A percentile compares a stretch with the other conserved stretches of the same genome.
phyloP scores from a whole-genome alignment of 805 yeast genomes.

The Komagataella pseudopastoris region DNA sequence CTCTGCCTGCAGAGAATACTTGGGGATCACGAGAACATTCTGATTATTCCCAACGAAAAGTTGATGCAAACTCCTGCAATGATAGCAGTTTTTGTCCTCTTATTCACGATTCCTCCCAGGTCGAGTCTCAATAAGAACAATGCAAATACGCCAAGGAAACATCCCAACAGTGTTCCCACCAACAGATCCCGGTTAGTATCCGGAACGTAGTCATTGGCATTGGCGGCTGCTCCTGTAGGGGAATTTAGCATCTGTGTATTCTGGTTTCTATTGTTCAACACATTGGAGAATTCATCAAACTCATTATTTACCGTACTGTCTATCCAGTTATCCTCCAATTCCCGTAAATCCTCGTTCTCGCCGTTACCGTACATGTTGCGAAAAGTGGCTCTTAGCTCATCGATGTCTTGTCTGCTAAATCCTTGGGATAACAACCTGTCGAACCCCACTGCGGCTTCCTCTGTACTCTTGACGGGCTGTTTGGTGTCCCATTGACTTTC shows the following conservation, averaged over 20 bases:
- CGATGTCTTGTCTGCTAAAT: slow-evolving; percentile 65
- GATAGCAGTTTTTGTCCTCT: slow-evolving; percentile 53
- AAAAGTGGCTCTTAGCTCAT: slow-evolving; percentile 63
- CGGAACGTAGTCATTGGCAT: slow-evolving; percentile 9
- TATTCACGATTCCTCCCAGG: slow-evolving; percentile 38
- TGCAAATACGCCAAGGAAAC: slow-evolving; percentile 61
- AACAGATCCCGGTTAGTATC: slow-evolving; percentile 49
- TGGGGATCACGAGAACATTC: slow-evolving; percentile 24
- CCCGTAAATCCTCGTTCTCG: slow-evolving; percentile 33
- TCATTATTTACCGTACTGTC: slow-evolving; percentile 56
- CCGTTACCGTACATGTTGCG: slow-evolving; percentile 46
- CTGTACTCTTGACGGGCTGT: slow-evolving; percentile 35
- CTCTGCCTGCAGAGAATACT: neutral
- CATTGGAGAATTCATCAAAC: slow-evolving; percentile 30
- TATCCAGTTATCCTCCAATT: slow-evolving; percentile 80
- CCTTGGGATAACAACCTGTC: slow-evolving; percentile 78
- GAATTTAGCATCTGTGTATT: neutral
- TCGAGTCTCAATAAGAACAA: slow-evolving; percentile 50
- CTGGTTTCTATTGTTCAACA: slow-evolving; percentile 5
- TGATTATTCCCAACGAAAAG: slow-evolving; percentile 47
- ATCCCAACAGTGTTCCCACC: slow-evolving; percentile 61
- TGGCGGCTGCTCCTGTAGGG: slow-evolving; percentile 1
- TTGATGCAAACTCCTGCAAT: slow-evolving; percentile 61
- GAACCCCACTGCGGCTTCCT: slow-evolving; percentile 71
- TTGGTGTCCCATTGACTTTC: slow-evolving; percentile 45